Conservation (phyloP, 1,139 yeast genomes). For the Yueomyces sp. region DNA sequence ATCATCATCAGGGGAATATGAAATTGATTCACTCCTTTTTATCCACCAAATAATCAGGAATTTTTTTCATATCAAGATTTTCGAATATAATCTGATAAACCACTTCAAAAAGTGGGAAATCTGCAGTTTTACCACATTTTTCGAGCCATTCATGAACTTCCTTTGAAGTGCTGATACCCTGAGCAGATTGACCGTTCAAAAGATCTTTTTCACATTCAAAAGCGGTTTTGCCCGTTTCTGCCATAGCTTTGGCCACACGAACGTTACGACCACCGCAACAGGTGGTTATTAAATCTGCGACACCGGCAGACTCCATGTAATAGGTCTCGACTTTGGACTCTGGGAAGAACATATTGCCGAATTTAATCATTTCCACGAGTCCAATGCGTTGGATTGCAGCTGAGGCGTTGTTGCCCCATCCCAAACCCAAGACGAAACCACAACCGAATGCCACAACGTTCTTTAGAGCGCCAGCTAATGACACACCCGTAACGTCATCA, state of each 20-base stretch:
- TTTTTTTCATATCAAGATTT: constrained; percentile 45
- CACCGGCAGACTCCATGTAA: constrained; percentile 88
- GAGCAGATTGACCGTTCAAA: constrained; percentile 87
- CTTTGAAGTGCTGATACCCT: constrained; percentile 76
- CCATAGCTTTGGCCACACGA: constrained; percentile 70
- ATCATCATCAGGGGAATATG: no score
- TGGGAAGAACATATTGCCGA: constrained; percentile 63
- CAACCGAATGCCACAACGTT: constrained; percentile 89
- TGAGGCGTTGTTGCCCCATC: constrained; percentile 97
- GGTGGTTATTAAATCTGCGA: constrained; percentile 89
- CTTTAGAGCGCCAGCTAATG: constrained; percentile 90
- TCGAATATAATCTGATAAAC: constrained; percentile 73
- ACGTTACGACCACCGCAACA: constrained; percentile 95
- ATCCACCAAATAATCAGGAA: constrained; percentile 28
- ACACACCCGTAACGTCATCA: constrained; percentile 83
- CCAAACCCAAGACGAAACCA: constrained; percentile 89
- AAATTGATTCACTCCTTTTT: no score
- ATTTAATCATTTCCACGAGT: constrained; percentile 68
- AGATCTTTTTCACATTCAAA: constrained; percentile 68
- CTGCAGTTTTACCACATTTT: constrained; percentile 43
- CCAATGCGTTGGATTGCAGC: constrained; percentile 95
- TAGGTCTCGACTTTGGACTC: constrained; percentile 62
- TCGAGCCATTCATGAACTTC: constrained; percentile 78
- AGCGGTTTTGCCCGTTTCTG: constrained; percentile 56
- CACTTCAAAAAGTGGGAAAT: constrained; percentile 78